Evolutionary conservation across 2,329 filamentous ascomycete genomes (phyloP), one percentile per base, ranked within the genome.

Genomic region (Fusarium sacchari): DNA sequence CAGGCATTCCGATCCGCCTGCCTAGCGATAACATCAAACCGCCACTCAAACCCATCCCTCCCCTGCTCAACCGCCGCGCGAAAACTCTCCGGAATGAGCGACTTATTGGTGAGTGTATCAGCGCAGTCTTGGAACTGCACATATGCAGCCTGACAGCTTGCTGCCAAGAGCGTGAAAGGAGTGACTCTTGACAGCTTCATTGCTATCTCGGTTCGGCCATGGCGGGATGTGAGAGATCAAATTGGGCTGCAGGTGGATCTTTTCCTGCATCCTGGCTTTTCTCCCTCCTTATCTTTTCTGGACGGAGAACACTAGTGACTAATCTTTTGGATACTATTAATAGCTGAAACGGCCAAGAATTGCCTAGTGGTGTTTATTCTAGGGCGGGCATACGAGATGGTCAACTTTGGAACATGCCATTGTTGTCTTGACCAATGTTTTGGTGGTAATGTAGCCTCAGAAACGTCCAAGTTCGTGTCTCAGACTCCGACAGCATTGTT

Each of bases 81-180:
- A 40, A 73, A 66, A 18, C 70, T 72, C 42, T 67, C 52, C 2
- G 60, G 70, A 43, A 59, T 67, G 22, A 73, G 24, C 32, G 50
- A 52, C 17, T 22, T 26, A 14, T 60, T 22, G 6, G 46, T n/a
- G 2, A 20, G 10, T 3, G 14, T 24, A 5, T 71, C 44, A 6
- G 37, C 43, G 7, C 70, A 73, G 18, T 73, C 53, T n/a, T 56
- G 70, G 0, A 71, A 73, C 50, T 71, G 70, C 15, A 73, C 52
- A 40, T 63, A 60, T 30, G 70, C 70, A n/a, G 52, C 66, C 30
- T 60, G 64, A 26, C 46, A 60, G 24, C 55, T 44, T 6, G 44
- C 55, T 46, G 46, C n/a, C 46, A 67, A 52, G 46, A 62, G 9
- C 17, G 43, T 14, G 22, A 37, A 36, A 14, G 39, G 32, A n/a